Evolutionary conservation across 768 basidiomycete species (phyloP).

Genomic region (Suillus subalutaceus): DNA sequence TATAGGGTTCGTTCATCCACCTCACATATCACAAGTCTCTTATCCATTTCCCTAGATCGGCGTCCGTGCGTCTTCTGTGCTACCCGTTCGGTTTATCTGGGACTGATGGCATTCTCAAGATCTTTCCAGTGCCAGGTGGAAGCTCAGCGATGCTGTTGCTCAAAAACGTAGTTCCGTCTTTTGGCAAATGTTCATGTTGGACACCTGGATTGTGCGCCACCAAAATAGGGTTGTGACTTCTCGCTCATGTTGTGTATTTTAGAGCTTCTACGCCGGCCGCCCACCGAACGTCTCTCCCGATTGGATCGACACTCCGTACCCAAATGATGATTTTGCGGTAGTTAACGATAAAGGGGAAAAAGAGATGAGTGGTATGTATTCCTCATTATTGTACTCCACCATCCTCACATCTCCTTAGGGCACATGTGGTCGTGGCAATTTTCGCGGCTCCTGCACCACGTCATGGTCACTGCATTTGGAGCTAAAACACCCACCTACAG

Average conservation of each 20-base stretch:
- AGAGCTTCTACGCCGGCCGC: slow-evolving; percentile 67
- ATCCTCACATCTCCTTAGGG: slow-evolving; percentile 38
- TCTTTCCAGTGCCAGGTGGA: slow-evolving; percentile 62
- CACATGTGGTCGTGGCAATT: slow-evolving; percentile 60
- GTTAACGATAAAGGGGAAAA: slow-evolving; percentile 36
- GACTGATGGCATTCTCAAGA: slow-evolving; percentile 39
- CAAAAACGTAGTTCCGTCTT: slow-evolving; percentile 59
- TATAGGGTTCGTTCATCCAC: slow-evolving; percentile 51
- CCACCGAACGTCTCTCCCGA: slow-evolving; percentile 56
- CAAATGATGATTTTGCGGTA: slow-evolving; percentile 44
- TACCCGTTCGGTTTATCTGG: not conserved
- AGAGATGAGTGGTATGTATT: slow-evolving; percentile 46
- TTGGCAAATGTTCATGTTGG: slow-evolving; percentile 69
- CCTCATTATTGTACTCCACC: not conserved
- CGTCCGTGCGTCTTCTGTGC: slow-evolving; percentile 44
- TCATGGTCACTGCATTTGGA: slow-evolving; percentile 55
- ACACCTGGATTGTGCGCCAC: slow-evolving; percentile 58
- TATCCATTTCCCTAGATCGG: slow-evolving; percentile 45
- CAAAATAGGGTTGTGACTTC: not conserved
- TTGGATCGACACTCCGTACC: slow-evolving; percentile 61
- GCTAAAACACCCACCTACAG: slow-evolving; percentile 54
- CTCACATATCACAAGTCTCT: not conserved
- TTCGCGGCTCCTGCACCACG: slow-evolving; percentile 51
- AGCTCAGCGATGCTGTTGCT: slow-evolving; percentile 46
- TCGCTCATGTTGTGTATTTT: slow-evolving; percentile 5